Conservation (phyloP, 1,284 basidiomycete genomes). For the Austropuccinia psidii region DNA sequence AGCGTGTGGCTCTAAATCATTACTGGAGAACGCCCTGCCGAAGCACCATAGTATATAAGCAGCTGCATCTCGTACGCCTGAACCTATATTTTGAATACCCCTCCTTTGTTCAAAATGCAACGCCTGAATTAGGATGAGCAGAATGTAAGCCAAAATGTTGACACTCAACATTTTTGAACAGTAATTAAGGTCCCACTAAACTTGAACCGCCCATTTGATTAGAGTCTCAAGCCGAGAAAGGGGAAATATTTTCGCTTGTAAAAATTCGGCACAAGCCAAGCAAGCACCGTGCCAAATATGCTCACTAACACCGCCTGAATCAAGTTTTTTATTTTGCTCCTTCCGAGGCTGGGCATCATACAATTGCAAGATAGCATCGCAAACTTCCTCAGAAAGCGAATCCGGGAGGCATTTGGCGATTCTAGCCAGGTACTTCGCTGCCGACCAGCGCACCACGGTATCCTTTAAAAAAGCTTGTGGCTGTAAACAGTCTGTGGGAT, state of each 20-base stretch:
- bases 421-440: conserved; percentile 84
- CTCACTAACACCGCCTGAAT: conserved; percentile 59
- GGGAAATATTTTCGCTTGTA: conserved; percentile 66
- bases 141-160: background rate
- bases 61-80: conserved; percentile 87
- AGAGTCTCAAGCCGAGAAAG: conserved; percentile 57
- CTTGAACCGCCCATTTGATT: conserved; percentile 63
- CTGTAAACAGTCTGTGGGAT: conserved; percentile 14
- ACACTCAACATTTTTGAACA: too few species aligned
- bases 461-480: conserved; percentile 56
- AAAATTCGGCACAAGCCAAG: conserved; percentile 84
- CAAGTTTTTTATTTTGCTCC: conserved; percentile 57
- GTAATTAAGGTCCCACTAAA: conserved; percentile 53
- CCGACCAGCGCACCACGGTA: conserved; percentile 87
- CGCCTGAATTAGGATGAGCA: conserved; percentile 54
- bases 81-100: conserved; percentile 84
- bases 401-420: conserved; percentile 70
- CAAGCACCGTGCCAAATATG: conserved; percentile 91
- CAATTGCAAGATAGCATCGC: conserved; percentile 68
- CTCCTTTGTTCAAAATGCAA: conserved; percentile 85
- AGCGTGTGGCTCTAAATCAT: conserved; percentile 60
- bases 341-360: conserved; percentile 57
- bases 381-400: conserved; percentile 68
- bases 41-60: conserved; percentile 93
- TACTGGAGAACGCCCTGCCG: conserved; percentile 63